Conservation (phyloP, 192 early-diverging fungal genomes). For the Coemansia sp. region DNA sequence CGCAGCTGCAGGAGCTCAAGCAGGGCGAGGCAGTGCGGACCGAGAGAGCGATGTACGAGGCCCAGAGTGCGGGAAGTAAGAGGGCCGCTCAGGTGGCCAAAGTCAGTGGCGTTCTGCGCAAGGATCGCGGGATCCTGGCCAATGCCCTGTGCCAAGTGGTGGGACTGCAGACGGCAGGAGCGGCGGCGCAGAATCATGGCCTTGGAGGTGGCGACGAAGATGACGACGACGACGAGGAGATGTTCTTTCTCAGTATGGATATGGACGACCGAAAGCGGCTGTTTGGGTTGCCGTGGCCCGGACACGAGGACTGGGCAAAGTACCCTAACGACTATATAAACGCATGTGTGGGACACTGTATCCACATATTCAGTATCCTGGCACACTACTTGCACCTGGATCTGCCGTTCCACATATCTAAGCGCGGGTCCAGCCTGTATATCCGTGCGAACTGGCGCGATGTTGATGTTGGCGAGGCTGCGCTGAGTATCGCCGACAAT, state of each 20-base stretch:
- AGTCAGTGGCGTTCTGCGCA: slow-evolving; percentile 20
- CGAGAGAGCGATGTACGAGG: slow-evolving; percentile 8
- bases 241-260: slow-evolving; percentile 20
- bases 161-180: slow-evolving; percentile 37
- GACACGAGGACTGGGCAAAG: slow-evolving; percentile 50
- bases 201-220: slow-evolving; percentile 10
- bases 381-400: slow-evolving; percentile 43
- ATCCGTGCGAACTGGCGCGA: slow-evolving; percentile 49
- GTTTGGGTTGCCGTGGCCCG: slow-evolving; percentile 57
- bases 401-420: slow-evolving; percentile 45
- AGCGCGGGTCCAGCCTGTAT: slow-evolving; percentile 41
- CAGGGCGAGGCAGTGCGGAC: background rate
- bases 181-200: slow-evolving; percentile 8
- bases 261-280: slow-evolving; percentile 33
- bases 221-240: slow-evolving; percentile 21
- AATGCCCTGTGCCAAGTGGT: slow-evolving; percentile 47
- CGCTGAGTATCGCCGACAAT: slow-evolving; percentile 27
- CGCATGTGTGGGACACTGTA: slow-evolving; percentile 50
- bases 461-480: slow-evolving; percentile 41
- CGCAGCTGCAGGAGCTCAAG: slow-evolving; percentile 17
- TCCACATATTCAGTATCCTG: slow-evolving; percentile 52
- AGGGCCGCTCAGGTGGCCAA: slow-evolving; percentile 13
- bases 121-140: slow-evolving; percentile 40
- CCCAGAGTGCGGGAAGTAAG: slow-evolving; percentile 2
- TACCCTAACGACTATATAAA: slow-evolving; percentile 56